phyloP scores from a whole-genome alignment of 73 alveolate genomes.

The Symbiodinium pilosum region DNA sequence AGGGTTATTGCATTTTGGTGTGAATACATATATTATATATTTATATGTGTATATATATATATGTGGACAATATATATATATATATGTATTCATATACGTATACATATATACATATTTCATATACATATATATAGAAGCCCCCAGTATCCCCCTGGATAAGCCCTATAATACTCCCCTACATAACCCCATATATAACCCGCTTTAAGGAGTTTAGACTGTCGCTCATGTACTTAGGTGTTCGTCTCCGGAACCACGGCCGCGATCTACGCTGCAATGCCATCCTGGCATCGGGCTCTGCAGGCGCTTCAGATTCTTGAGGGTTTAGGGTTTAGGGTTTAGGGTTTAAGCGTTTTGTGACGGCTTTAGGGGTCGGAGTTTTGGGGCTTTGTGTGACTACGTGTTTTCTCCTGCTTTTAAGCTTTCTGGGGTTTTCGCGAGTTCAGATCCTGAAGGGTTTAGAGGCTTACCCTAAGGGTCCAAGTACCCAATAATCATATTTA shows the following conservation, averaged over 20 bases:
- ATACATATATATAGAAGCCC: too few species aligned
- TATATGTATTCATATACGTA: background rate
- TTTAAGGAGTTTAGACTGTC: too few species aligned
- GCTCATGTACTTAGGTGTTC: background rate
- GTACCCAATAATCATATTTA: too few species aligned
- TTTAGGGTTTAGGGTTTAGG: background rate
- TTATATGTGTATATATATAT: background rate
- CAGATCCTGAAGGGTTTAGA: too few species aligned
- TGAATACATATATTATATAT: background rate
- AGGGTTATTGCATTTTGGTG: too few species aligned
- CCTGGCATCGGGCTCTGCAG: background rate
- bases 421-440: background rate
- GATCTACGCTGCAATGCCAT: background rate
- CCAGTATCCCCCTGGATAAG: background rate
- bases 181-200: too few species aligned
- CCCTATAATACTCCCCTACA: too few species aligned
- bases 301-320: background rate
- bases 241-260: background rate
- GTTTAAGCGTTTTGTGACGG: background rate
- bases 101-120: background rate
- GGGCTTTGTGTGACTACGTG: too few species aligned
- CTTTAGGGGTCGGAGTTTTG: background rate
- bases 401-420: background rate
- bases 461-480: too few species aligned
- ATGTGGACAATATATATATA: too few species aligned